phyloP scores from a whole-genome alignment of 805 yeast genomes.

The Lipomyces sp. region DNA sequence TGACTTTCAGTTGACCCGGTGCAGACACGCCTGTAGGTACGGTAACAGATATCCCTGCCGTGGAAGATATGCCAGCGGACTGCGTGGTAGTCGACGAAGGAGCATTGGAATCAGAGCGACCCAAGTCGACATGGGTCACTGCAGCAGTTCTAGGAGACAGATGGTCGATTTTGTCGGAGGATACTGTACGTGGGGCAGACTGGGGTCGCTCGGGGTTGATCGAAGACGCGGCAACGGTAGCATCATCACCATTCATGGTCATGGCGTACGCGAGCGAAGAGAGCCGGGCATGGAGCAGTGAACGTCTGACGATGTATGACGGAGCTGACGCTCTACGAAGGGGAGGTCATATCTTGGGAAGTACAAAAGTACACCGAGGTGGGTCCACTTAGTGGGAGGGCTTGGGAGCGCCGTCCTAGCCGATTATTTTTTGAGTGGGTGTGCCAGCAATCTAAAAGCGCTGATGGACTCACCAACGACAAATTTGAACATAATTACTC shows the following conservation, averaged over 20 bases:
- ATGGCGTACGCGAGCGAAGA: constrained; percentile 1
- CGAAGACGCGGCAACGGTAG: constrained; percentile 3
- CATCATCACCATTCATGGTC: constrained; percentile 8
- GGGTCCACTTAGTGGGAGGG: too few relatives aligned
- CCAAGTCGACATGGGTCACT: constrained; percentile 13
- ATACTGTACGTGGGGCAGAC: constrained; percentile 3
- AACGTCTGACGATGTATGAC: not conserved
- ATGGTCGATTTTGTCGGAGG: constrained; percentile 7
- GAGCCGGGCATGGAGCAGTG: not conserved
- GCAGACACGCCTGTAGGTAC: constrained; percentile 4
- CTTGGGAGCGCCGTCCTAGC: too few relatives aligned
- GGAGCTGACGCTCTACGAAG: not conserved
- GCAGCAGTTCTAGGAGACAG: constrained; percentile 9
- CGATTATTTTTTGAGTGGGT: too few relatives aligned
- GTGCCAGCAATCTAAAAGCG: too few relatives aligned
- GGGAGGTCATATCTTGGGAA: not conserved
- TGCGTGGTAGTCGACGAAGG: constrained; percentile 13
- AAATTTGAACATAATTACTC: too few relatives aligned
- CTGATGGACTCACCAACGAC: too few relatives aligned
- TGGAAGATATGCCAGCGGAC: not conserved
- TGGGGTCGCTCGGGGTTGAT: constrained; percentile 6
- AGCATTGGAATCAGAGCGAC: constrained; percentile 11
- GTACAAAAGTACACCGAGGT: not conserved
- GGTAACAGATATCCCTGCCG: not conserved
- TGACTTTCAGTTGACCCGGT: constrained; percentile 42